Base-by-base conservation (phyloP, 2,329 filamentous ascomycete genomes). In the Talaromyces albobiverticillius region DNA sequence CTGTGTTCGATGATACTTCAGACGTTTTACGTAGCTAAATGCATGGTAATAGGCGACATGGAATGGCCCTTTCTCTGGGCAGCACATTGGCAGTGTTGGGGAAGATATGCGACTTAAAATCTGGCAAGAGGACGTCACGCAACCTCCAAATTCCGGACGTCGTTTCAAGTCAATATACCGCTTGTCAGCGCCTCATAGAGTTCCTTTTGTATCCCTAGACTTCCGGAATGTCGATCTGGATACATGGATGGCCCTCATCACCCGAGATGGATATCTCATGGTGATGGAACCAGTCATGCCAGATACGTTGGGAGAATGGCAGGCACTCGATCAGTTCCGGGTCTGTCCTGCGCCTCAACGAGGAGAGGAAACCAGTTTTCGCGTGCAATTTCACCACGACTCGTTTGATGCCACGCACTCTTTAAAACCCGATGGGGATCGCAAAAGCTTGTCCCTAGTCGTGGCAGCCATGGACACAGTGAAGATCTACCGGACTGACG, bases 31-130 rank as follows among this genome's bases (percentile, higher is more conserved):
- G 36, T 6, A 16, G 18, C 41, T 52, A 31, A 46, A 16, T 36
- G 2, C 4, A 31, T 51, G 25, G 43, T 9, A 45, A 46, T 66
- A 93, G 89, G 85, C 95, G 52, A 90, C 94, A 79, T 97, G 93
- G 92, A 89, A 95, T 54, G 90, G 91, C 1, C 89, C 91, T 0
- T 93, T 89, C 59, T 86, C 94, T 56, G 94, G 94, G 61, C 90
- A 94, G 67, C 83, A 95, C 63, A 79, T 97, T 62, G 92, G 87
- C 54, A 95, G 89, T 51, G 88, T 96, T 56, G 90, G 89, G 59
- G 88, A 93, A 65, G 93, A 96, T 64, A 90, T 93, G 65, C 86
- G 87, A 70, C 90, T 95, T 77, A 90, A 91, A 68, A 80, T 97
- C 60, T 97, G 93, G 93, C 87, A 89, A 57, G 93, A 96, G 74